Percentiles rank a stretch among this genome's conserved stretches.
These are phyloP conservation scores for Trebouxia sp. DNA, from an alignment of 139 green algal species.

Conservation along the genomic window DNA sequence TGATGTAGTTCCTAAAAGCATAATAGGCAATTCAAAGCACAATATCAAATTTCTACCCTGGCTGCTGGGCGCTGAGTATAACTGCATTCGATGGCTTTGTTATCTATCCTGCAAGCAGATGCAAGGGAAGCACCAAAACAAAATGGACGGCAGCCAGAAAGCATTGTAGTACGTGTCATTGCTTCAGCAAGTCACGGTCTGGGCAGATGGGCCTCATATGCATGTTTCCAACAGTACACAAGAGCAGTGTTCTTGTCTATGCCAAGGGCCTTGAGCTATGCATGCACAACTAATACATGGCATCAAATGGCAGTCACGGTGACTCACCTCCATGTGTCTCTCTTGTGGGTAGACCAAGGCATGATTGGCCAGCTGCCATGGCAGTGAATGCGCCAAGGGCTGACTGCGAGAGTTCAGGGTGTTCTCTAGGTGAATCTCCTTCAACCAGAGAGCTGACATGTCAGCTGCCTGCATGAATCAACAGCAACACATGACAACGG, in stretches of 20 bases:
- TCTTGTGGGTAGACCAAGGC: neutral
- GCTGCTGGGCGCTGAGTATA: no score
- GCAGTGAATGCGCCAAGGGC: conserved; percentile 1
- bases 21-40: no score
- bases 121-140: no score
- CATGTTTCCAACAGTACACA: neutral
- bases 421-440: conserved; percentile 23
- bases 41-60: no score
- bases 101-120: no score
- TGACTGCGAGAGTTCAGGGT: neutral
- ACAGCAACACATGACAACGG: neutral
- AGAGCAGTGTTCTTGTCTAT: neutral
- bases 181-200: neutral
- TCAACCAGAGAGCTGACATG: conserved; percentile 17
- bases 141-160: no score
- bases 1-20: no score
- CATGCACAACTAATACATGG: neutral
- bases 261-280: neutral
- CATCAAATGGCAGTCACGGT: neutral
- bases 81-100: no score
- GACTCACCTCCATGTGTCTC: conserved; percentile 6
- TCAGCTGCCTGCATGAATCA: neutral
- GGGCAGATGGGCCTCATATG: neutral
- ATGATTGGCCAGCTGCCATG: conserved; percentile 16
- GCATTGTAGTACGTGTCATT: neutral